These are phyloP conservation scores for Helianthus tuberosus DNA, from an alignment of 129 eudicot genomes.

Conservation along the genomic window DNA sequence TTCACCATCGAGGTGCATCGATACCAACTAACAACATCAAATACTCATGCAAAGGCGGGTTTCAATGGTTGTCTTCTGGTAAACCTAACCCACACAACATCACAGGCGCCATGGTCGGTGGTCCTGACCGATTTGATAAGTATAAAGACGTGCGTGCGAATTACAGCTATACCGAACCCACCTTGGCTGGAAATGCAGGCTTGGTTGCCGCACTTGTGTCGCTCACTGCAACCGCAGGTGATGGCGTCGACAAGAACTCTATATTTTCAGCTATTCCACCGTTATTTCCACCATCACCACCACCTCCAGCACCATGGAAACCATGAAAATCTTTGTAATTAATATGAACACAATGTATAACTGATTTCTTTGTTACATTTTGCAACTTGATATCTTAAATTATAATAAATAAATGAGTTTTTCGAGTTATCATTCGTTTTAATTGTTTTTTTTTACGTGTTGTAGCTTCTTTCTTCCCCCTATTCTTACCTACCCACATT, in stretches of 20 bases:
- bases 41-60: slow-evolving; percentile 72
- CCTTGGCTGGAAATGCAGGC: slow-evolving; percentile 84
- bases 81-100: slow-evolving; percentile 71
- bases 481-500: no score
- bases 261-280: slow-evolving; percentile 84
- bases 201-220: slow-evolving; percentile 81
- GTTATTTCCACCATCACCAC: slow-evolving; percentile 55
- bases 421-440: no score
- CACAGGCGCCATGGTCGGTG: slow-evolving; percentile 93
- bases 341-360: slow-evolving; percentile 3
- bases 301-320: slow-evolving; percentile 93
- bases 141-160: slow-evolving; percentile 50
- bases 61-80: slow-evolving; percentile 48
- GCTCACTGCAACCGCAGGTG: slow-evolving; percentile 49
- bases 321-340: slow-evolving; percentile 41
- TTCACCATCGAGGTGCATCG: slow-evolving; percentile 94
- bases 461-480: no score
- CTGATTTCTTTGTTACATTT: neutral
- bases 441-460: no score
- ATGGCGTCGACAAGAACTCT: slow-evolving; percentile 61
- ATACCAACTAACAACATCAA: slow-evolving; percentile 54
- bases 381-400: neutral
- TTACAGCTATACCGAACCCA: slow-evolving; percentile 73
- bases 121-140: slow-evolving; percentile 66
- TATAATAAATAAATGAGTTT: neutral